These are phyloP conservation scores for Diplodia seriata DNA, from an alignment of 2,329 filamentous ascomycete species.

Conservation along the genomic window DNA sequence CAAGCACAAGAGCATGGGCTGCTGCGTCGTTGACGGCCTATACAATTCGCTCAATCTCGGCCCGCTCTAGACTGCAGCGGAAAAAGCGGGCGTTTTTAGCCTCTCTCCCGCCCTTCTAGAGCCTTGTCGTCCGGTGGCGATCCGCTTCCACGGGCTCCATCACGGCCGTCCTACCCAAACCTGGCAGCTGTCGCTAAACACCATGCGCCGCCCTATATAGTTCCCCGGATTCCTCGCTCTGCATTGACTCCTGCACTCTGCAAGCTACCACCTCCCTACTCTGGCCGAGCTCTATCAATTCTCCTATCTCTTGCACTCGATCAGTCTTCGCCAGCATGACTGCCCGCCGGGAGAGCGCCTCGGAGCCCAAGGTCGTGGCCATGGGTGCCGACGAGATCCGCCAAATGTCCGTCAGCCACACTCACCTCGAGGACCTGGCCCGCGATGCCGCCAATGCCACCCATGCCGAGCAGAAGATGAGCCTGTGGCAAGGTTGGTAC, in stretches of 20 bases:
- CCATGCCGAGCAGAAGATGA: constrained; percentile 16
- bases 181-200: constrained; percentile 13
- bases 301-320: neutral
- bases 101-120: neutral
- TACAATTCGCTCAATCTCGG: constrained; percentile 20
- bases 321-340: constrained; percentile 6
- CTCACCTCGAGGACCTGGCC: neutral
- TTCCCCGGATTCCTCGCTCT: neutral
- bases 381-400: constrained; percentile 4
- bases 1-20: neutral
- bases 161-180: constrained; percentile 12
- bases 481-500: constrained; percentile 7
- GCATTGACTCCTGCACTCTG: neutral
- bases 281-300: neutral
- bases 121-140: constrained; percentile 16
- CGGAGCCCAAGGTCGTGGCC: neutral
- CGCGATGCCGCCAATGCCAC: constrained; percentile 22
- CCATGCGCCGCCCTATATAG: constrained; percentile 18
- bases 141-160: neutral
- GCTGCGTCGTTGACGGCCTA: neutral
- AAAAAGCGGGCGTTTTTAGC: constrained; percentile 18
- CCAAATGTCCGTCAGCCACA: constrained; percentile 10
- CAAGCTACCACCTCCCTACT: constrained; percentile 5
- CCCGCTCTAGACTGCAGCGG: neutral
- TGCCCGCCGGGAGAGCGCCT: neutral